Conservation (phyloP, 352 stramenopile species). For the Phytophthora colocasiae region DNA sequence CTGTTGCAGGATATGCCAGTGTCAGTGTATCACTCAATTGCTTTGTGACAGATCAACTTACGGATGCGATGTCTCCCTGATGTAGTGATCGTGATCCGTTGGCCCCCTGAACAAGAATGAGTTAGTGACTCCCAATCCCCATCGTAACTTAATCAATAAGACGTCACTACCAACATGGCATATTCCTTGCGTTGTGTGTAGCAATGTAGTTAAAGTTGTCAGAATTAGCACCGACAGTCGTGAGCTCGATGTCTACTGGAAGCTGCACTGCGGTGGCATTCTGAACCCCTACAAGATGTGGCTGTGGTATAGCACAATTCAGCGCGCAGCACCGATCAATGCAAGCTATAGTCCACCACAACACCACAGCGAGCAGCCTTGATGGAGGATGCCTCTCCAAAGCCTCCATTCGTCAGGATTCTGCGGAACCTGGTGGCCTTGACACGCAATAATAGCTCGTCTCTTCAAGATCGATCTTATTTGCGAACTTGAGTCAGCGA, state of each 20-base stretch:
- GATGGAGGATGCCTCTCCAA: neutral
- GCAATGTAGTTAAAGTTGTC: conserved; percentile 23
- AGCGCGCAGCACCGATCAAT: conserved; percentile 3
- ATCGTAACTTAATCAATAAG: neutral
- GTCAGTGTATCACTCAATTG: neutral
- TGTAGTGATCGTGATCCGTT: conserved; percentile 31
- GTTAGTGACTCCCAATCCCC: neutral
- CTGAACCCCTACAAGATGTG: conserved; percentile 32
- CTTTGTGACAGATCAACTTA: conserved; percentile 9
- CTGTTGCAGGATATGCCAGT: conserved; percentile 3
- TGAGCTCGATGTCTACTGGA: conserved; percentile 31
- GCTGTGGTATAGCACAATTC: conserved; percentile 40
- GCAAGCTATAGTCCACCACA: conserved; percentile 1
- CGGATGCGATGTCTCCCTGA: conserved; percentile 38
- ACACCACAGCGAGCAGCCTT: neutral
- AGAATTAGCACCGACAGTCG: neutral
- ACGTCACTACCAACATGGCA: conserved; percentile 32
- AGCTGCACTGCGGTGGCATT: conserved; percentile 35
- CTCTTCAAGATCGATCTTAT: conserved; percentile 12
- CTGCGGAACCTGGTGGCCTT: neutral
- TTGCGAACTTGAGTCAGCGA: conserved; percentile 2
- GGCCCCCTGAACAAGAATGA: conserved; percentile 18
- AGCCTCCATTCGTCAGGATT: conserved; percentile 9
- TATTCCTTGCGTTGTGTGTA: conserved; percentile 21
- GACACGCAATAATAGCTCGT: conserved; percentile 20